Conservation (phyloP, 2,329 filamentous ascomycete genomes). For the Verticillium alfalfae region DNA sequence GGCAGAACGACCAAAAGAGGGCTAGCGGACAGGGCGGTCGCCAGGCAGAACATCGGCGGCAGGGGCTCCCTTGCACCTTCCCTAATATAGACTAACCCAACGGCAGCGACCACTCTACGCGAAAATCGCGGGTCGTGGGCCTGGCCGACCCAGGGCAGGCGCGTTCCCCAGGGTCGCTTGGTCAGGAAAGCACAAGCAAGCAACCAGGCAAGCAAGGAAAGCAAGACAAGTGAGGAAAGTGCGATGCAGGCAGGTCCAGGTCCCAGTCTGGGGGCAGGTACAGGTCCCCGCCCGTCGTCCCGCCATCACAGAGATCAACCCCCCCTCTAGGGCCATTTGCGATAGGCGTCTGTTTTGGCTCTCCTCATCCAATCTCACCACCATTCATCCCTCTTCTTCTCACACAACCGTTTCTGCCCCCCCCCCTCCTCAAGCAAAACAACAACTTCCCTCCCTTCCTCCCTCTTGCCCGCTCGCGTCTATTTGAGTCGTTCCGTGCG, state of each 20-base stretch:
- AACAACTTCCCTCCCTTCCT: background rate
- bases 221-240: background rate
- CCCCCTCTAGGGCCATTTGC: conserved; percentile 2
- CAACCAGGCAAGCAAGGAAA: background rate
- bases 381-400: background rate
- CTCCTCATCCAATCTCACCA: background rate
- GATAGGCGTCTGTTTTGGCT: conserved; percentile 3
- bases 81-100: background rate
- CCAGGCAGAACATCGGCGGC: background rate
- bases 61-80: background rate
- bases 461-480: background rate
- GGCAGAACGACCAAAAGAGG: background rate
- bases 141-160: conserved; percentile 6
- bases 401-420: background rate
- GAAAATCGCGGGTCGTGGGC: conserved; percentile 10
- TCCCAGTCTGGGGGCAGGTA: background rate
- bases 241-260: background rate
- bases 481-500: background rate
- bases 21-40: background rate
- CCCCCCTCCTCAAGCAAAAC: background rate
- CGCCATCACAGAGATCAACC: conserved; percentile 8
- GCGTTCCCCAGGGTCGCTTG: conserved; percentile 4
- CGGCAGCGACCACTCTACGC: conserved; percentile 11
- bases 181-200: background rate
- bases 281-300: conserved; percentile 4